Evolutionary conservation across 2,329 filamentous ascomycete species (phyloP).

Genomic region (Uncinocarpus reesii): DNA sequence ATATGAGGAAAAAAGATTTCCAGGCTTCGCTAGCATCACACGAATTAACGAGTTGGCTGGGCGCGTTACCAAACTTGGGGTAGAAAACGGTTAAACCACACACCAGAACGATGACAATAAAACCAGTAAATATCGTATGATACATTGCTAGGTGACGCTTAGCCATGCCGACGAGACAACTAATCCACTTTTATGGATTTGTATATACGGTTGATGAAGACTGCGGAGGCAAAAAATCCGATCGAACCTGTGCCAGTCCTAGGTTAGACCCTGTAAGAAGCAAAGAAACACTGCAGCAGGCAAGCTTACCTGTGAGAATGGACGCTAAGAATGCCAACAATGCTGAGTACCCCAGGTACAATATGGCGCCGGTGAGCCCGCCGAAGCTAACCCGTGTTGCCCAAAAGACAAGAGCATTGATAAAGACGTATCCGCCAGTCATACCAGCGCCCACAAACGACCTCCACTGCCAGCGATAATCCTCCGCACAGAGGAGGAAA

Average conservation of each 20-base stretch:
- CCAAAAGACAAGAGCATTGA: slow-evolving; percentile 86
- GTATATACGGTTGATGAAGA: slow-evolving; percentile 90
- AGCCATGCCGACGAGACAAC: too few relatives aligned
- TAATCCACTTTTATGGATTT: slow-evolving; percentile 96
- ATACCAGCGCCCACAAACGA: slow-evolving; percentile 86
- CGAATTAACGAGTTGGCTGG: too few relatives aligned
- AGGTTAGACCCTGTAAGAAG: neutral
- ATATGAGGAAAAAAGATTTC: too few relatives aligned
- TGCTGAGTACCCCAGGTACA: slow-evolving; percentile 88
- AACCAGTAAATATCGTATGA: too few relatives aligned
- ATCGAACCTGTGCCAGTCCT: slow-evolving; percentile 59
- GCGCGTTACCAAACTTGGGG: too few relatives aligned
- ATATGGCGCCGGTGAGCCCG: slow-evolving; percentile 71
- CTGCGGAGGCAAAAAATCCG: slow-evolving; percentile 89
- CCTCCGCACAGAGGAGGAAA: slow-evolving; percentile 88
- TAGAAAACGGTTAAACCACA: too few relatives aligned
- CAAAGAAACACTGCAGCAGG: neutral
- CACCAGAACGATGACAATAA: too few relatives aligned
- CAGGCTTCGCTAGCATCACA: too few relatives aligned
- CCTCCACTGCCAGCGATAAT: slow-evolving; percentile 99
- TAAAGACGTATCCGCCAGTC: slow-evolving; percentile 82
- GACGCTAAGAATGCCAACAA: slow-evolving; percentile 87
- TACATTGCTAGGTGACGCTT: too few relatives aligned
- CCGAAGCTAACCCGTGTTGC: slow-evolving; percentile 76
- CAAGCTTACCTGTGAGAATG: slow-evolving; percentile 72